Percentiles rank a stretch among this genome's conserved stretches.
These are phyloP conservation scores for Boletus rex-veris DNA, from an alignment of 768 basidiomycete species.

Conservation along the genomic window DNA sequence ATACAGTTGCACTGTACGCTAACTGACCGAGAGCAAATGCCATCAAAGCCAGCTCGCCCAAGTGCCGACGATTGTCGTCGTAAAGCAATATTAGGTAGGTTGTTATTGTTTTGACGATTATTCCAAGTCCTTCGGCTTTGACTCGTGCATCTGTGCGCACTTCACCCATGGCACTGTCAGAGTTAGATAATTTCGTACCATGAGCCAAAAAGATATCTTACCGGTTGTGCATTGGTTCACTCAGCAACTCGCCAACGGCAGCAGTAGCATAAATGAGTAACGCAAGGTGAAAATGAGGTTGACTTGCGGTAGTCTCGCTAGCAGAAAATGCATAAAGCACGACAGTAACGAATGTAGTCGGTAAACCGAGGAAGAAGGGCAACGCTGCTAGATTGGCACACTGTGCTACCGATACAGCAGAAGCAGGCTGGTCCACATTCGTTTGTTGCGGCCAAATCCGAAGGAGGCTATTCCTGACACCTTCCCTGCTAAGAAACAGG, in stretches of 20 bases:
- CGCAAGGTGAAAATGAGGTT: slow-evolving; percentile 62
- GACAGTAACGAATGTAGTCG: slow-evolving; percentile 53
- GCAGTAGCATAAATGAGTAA: slow-evolving; percentile 70
- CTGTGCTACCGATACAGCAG: slow-evolving; percentile 11
- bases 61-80: slow-evolving; percentile 34
- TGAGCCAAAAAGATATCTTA: slow-evolving; percentile 31
- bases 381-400: slow-evolving; percentile 52
- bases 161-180: slow-evolving; percentile 61
- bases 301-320: slow-evolving; percentile 50
- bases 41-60: slow-evolving; percentile 56
- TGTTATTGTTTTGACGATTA: slow-evolving; percentile 65
- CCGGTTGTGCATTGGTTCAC: slow-evolving; percentile 81
- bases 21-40: slow-evolving; percentile 88
- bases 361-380: slow-evolving; percentile 66
- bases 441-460: slow-evolving; percentile 41
- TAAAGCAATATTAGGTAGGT: slow-evolving; percentile 67
- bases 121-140: slow-evolving; percentile 80
- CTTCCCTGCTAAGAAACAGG: slow-evolving; percentile 91
- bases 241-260: slow-evolving; percentile 71
- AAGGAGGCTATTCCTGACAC: slow-evolving; percentile 80
- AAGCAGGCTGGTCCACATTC: background rate
- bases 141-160: slow-evolving; percentile 70
- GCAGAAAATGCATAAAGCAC: slow-evolving; percentile 53
- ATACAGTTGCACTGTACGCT: slow-evolving; percentile 59
- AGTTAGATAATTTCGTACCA: slow-evolving; percentile 16